These are phyloP conservation scores for Blattamonas nauphoetae DNA, from an alignment of 78 protist species.

Conservation along the genomic window DNA sequence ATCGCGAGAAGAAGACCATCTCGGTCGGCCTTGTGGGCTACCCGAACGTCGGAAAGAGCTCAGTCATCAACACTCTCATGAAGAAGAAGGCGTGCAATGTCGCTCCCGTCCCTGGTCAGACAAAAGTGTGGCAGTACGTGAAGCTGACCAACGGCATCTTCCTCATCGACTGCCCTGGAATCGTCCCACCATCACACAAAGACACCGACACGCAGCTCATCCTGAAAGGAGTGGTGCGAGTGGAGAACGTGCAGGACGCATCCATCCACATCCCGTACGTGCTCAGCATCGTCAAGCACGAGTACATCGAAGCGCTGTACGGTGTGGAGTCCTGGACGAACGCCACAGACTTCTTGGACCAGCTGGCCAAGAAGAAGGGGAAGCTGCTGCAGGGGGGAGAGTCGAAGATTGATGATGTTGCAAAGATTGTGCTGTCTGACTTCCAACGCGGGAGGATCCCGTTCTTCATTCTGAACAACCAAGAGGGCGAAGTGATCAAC, in stretches of 20 bases:
- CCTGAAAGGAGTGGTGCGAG: slow-evolving; percentile 70
- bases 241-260: slow-evolving; percentile 70
- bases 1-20: slow-evolving; percentile 75
- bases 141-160: slow-evolving; percentile 77
- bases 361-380: slow-evolving; percentile 47
- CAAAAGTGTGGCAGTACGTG: slow-evolving; percentile 99
- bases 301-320: slow-evolving; percentile 67
- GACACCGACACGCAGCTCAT: slow-evolving; percentile 69
- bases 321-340: slow-evolving; percentile 56
- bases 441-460: slow-evolving; percentile 86
- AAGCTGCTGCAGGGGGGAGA: slow-evolving; percentile 68
- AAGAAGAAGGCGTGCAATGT: slow-evolving; percentile 75
- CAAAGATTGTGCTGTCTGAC: slow-evolving; percentile 76
- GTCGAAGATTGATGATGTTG: slow-evolving; percentile 65
- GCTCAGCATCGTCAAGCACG: slow-evolving; percentile 57
- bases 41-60: slow-evolving; percentile 91
- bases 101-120: slow-evolving; percentile 98
- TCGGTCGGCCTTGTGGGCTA: slow-evolving; percentile 86
- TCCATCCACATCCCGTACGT: slow-evolving; percentile 52
- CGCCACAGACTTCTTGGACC: slow-evolving; percentile 64
- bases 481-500: neutral
- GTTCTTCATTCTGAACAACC: slow-evolving; percentile 44
- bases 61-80: slow-evolving; percentile 88
- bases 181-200: slow-evolving; percentile 50
- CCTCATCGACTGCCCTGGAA: slow-evolving; percentile 98